Evolutionary conservation across 1,284 basidiomycete species (phyloP).

Genomic region (Psilocybe mexicana): DNA sequence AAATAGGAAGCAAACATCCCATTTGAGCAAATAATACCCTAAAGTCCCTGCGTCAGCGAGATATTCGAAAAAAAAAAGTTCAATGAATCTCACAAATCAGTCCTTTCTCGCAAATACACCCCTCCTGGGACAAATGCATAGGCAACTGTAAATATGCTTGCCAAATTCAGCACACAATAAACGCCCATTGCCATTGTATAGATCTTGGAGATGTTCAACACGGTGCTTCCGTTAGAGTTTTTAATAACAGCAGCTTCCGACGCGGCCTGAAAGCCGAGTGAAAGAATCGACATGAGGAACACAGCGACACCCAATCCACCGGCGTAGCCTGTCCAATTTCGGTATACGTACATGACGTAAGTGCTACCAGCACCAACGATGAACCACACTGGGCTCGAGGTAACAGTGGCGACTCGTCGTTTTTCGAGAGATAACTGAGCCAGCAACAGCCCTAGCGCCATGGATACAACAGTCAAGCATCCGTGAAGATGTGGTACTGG

Average conservation of each 20-base stretch:
- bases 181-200: slow-evolving; percentile 63
- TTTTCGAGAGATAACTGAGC: slow-evolving; percentile 31
- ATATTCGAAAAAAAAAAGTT: neutral
- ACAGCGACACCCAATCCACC: slow-evolving; percentile 70
- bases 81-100: slow-evolving; percentile 55
- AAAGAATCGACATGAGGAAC: slow-evolving; percentile 70
- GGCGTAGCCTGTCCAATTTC: slow-evolving; percentile 75
- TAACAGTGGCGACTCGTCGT: neutral
- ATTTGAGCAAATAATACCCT: slow-evolving; percentile 58
- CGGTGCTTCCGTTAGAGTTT: neutral
- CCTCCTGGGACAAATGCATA: slow-evolving; percentile 95
- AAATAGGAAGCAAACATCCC: slow-evolving; percentile 48
- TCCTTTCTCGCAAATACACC: slow-evolving; percentile 76
- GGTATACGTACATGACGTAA: slow-evolving; percentile 59
- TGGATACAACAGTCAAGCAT: slow-evolving; percentile 66
- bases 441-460: slow-evolving; percentile 57
- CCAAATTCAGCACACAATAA: slow-evolving; percentile 66
- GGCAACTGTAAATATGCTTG: slow-evolving; percentile 83
- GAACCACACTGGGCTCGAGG: slow-evolving; percentile 53
- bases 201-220: slow-evolving; percentile 41
- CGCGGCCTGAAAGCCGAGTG: slow-evolving; percentile 50
- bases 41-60: slow-evolving; percentile 1
- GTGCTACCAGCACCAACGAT: slow-evolving; percentile 51
- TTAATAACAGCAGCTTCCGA: slow-evolving; percentile 27
- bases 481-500: slow-evolving; percentile 79